phyloP scores from a whole-genome alignment of 495 filamentous ascomycete genomes.

The Penicillium silybi region DNA sequence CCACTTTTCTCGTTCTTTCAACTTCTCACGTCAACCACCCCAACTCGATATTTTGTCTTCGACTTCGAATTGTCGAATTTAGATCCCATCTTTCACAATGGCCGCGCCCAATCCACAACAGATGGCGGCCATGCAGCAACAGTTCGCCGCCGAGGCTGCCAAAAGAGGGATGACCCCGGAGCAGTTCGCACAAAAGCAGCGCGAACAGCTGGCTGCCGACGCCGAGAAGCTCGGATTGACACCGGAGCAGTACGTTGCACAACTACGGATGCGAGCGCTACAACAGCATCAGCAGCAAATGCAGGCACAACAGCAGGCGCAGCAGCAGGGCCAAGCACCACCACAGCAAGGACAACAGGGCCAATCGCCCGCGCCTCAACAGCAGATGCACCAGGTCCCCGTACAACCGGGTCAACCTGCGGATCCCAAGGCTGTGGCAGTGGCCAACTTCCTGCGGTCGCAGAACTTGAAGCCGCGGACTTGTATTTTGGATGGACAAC shows the following conservation, averaged over 20 bases:
- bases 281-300: slow-evolving; percentile 48
- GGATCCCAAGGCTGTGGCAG: slow-evolving; percentile 80
- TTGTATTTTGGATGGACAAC: slow-evolving; percentile 90
- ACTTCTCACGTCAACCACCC: slow-evolving; percentile 12
- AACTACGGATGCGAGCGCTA: slow-evolving; percentile 60
- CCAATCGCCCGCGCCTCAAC: slow-evolving; percentile 22
- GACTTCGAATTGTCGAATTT: neutral
- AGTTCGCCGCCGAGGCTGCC: slow-evolving; percentile 71
- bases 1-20: slow-evolving; percentile 26
- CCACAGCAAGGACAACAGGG: slow-evolving; percentile 42
- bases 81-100: slow-evolving; percentile 30
- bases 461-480: slow-evolving; percentile 89
- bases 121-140: slow-evolving; percentile 76
- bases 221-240: slow-evolving; percentile 59
- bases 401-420: slow-evolving; percentile 68
- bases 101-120: slow-evolving; percentile 68
- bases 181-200: slow-evolving; percentile 61
- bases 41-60: slow-evolving; percentile 4
- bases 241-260: slow-evolving; percentile 60
- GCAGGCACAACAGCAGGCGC: slow-evolving; percentile 43
- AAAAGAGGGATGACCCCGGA: slow-evolving; percentile 72
- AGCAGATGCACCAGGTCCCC: slow-evolving; percentile 46
- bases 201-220: slow-evolving; percentile 56
- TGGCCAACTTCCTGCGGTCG: slow-evolving; percentile 81
- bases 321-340: slow-evolving; percentile 42